Percentiles rank a stretch among this genome's conserved stretches.
phyloP scores from a whole-genome alignment of 371 early-diverging fungal species.

The Dichotomocladium elegans region DNA sequence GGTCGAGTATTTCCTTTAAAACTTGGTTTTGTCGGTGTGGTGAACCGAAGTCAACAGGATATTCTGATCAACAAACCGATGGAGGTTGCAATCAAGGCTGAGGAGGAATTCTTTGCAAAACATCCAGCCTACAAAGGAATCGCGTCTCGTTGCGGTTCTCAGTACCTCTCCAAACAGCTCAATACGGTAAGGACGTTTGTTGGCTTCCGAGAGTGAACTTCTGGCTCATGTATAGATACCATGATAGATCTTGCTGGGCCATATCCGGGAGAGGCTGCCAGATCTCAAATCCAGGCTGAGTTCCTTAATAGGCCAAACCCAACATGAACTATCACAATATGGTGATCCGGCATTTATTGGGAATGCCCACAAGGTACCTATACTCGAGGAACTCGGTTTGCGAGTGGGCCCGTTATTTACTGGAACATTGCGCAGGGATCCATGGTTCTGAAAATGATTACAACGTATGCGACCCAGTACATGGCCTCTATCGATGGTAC shows the following conservation, averaged over 20 bases:
- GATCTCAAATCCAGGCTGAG: conserved; percentile 80
- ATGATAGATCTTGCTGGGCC: conserved; percentile 66
- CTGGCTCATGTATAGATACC: background rate
- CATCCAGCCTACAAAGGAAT: conserved; percentile 84
- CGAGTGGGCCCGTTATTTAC: background rate
- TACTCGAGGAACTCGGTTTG: no score
- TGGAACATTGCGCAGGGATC: conserved; percentile 55
- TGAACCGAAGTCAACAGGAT: conserved; percentile 89
- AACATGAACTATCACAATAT: conserved; percentile 75
- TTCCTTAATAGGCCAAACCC: conserved; percentile 75
- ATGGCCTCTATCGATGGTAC: conserved; percentile 82
- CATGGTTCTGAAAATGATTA: conserved; percentile 74
- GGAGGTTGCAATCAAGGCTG: conserved; percentile 68
- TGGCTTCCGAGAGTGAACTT: no score
- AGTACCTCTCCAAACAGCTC: conserved; percentile 72
- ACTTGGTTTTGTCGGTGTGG: conserved; percentile 89
- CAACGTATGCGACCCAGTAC: conserved; percentile 79
- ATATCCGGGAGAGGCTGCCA: conserved; percentile 82
- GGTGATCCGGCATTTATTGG: conserved; percentile 61
- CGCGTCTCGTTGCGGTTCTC: conserved; percentile 80
- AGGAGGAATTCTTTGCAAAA: conserved; percentile 73
- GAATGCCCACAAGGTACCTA: conserved; percentile 9
- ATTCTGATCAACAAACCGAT: conserved; percentile 81
- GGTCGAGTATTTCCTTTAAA: conserved; percentile 81
- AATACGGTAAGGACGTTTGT: conserved; percentile 66